Evolutionary conservation across 2,329 filamentous ascomycete genomes (phyloP).

Genomic region (Ceratocystis harringtonii): DNA sequence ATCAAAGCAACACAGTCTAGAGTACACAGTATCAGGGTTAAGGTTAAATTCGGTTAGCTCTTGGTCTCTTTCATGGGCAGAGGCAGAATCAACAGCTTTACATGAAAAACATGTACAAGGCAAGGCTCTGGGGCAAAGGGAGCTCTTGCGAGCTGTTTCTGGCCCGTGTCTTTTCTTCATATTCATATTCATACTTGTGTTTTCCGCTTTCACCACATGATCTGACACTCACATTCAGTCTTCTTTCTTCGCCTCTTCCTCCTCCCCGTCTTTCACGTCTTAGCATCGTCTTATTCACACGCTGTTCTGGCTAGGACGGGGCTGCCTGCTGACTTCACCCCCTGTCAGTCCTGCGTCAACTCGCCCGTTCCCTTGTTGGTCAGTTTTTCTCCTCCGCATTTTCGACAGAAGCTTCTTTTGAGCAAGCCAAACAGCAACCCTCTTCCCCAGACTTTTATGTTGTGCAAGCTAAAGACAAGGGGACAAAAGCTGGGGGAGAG

Average conservation of each 20-base stretch:
- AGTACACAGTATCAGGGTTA: not conserved
- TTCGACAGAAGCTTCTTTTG: conserved; percentile 1
- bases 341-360: not conserved
- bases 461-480: not conserved
- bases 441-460: not conserved
- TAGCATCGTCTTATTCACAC: not conserved
- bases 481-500: not conserved
- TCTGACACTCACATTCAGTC: not conserved
- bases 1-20: not conserved
- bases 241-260: not conserved
- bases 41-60: not conserved
- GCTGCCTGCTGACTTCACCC: not conserved
- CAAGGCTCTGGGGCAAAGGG: not conserved
- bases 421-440: not conserved
- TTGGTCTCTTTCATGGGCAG: not conserved
- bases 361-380: not conserved
- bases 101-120: not conserved
- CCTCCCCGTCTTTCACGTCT: not conserved
- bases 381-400: not conserved
- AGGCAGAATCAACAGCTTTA: not conserved
- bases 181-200: not conserved
- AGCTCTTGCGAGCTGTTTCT: not conserved
- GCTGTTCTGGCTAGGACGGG: no score
- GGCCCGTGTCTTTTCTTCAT: not conserved
- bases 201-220: not conserved